Percentiles rank a stretch among this genome's conserved stretches.
phyloP scores from a whole-genome alignment of 257 asterid genomes.

The Lantana camara region DNA sequence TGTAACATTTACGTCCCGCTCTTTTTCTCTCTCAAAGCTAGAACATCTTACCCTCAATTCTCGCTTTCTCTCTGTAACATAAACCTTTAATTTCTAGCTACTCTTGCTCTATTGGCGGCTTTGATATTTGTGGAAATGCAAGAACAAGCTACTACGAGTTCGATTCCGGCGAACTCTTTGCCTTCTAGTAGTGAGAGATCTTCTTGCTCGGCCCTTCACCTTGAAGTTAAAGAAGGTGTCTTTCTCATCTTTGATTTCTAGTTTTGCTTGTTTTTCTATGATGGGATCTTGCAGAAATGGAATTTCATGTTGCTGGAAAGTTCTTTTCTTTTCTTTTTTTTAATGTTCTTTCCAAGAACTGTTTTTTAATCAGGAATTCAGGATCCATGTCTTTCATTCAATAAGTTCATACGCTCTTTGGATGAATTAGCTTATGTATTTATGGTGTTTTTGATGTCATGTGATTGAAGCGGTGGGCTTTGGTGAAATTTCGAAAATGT shows the following conservation, averaged over 20 bases:
- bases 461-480: background rate
- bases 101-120: constrained; percentile 1
- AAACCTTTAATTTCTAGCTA: constrained; percentile 5
- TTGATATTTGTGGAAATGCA: constrained; percentile 58
- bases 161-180: constrained; percentile 73
- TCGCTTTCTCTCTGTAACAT: constrained; percentile 24
- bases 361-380: constrained; percentile 21
- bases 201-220: constrained; percentile 83
- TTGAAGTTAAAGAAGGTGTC: constrained; percentile 74
- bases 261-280: background rate
- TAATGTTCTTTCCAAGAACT: constrained; percentile 1
- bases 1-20: constrained; percentile 64
- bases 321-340: too few relatives aligned
- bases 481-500: background rate
- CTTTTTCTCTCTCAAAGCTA: constrained; percentile 46
- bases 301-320: background rate
- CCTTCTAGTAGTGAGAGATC: constrained; percentile 98
- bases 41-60: constrained; percentile 28
- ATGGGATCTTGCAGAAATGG: constrained; percentile 11
- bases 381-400: background rate
- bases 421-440: background rate
- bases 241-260: background rate
- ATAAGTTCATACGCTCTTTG: constrained; percentile 11
- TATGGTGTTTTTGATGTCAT: background rate
- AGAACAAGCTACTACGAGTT: constrained; percentile 81